Conservation (phyloP, 2,329 filamentous ascomycete species). For the Aureobasidium pullulans region DNA sequence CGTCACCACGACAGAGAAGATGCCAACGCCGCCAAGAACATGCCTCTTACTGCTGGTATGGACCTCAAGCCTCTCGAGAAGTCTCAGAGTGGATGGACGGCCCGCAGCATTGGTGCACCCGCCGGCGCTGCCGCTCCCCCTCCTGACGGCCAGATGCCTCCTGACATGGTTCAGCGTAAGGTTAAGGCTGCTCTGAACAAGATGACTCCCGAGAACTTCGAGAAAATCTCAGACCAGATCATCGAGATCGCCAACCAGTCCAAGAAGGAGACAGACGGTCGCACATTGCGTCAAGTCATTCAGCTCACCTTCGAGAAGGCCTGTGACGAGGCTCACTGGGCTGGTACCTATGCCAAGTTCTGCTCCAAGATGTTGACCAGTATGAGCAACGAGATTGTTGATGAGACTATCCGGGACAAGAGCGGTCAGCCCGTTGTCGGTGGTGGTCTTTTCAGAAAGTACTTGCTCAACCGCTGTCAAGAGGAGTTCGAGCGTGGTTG, state of each 20-base stretch:
- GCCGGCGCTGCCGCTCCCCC: conserved; percentile 37
- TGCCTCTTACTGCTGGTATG: conserved; percentile 81
- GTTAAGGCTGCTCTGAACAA: conserved; percentile 98
- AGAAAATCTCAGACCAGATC: conserved; percentile 89
- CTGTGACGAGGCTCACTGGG: conserved; percentile 97
- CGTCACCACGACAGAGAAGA: conserved; percentile 48
- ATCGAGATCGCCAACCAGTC: conserved; percentile 88
- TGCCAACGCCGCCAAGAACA: conserved; percentile 67
- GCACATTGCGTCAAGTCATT: conserved; percentile 93
- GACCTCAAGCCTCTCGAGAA: conserved; percentile 73
- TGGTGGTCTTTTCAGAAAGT: conserved; percentile 94
- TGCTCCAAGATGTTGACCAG: conserved; percentile 93
- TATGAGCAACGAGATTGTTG: conserved; percentile 90
- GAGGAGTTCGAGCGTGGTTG: conserved; percentile 98
- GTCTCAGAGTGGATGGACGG: conserved; percentile 81
- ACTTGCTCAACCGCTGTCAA: conserved; percentile 95
- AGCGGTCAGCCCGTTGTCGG: conserved; percentile 80
- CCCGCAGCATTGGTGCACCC: conserved; percentile 55
- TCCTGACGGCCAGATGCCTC: conserved; percentile 60
- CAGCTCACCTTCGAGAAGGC: conserved; percentile 99
- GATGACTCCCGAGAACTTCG: conserved; percentile 99
- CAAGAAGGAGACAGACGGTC: conserved; percentile 88
- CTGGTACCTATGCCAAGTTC: conserved; percentile 97
- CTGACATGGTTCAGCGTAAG: conserved; percentile 94
- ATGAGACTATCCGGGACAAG: conserved; percentile 91